Evolutionary conservation across 2,329 filamentous ascomycete species (phyloP), one percentile per base, ranked within the genome.

Genomic region (Penicillium sp.): DNA sequence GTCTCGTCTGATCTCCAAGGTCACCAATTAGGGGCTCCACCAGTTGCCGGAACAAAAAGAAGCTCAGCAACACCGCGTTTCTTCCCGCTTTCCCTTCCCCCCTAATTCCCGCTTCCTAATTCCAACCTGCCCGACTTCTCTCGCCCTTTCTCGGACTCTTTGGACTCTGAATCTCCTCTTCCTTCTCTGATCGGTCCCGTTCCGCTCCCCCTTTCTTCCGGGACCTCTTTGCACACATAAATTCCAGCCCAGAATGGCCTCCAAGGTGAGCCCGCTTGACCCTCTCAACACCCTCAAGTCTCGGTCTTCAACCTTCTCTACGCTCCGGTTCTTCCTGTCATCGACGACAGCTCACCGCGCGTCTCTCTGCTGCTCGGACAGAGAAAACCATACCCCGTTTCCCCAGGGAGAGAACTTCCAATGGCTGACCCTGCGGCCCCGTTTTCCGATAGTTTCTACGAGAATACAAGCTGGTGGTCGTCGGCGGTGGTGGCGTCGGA

Each of bases 401-500:
- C 36, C 7, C 25, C 29, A 33, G 31, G 18, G 30, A 36, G 21
- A 47, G 18, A 19, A 29, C 29, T n/a, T 15, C 21, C 44, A 37
- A 53, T 59, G 33, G 47, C 58, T 60, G 31, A 53, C 47, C 28
- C 18, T 13, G 10, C 39, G 33, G 20, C 19, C 16, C n/a, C 43
- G 43, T 33, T 30, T 32, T 32, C 16, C 30, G 9, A 10, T 33
- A 91, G 85, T 91, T 90, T 65, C 74, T 91, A 67, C 78, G 87
- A 80, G 87, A 93, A 74, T 94, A 95, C 73, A 94, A 94, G 74
- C 74, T 95, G 73, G 93, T 98, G 47, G 93, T 97, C 48, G 90
- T 98, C 54, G 93, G 93, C 59, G 93, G 94, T 62, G 93, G 93
- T 78, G 93, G 93, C 70, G 93, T 98, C 54, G 93, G 93, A 75